Conservation (phyloP, 441 rosid species). For the Mallotus repandus region DNA sequence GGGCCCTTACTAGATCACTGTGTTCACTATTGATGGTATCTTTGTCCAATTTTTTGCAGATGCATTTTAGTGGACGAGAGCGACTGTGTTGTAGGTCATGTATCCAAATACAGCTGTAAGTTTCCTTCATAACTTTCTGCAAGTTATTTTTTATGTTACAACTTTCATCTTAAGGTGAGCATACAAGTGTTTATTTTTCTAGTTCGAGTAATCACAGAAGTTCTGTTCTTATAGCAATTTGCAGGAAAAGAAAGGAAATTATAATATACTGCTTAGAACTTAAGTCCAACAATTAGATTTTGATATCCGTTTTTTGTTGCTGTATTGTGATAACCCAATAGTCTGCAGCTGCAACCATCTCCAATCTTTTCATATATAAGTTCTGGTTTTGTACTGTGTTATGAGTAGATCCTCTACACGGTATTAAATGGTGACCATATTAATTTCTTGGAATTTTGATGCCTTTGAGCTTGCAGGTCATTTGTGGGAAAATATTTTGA, state of each 20-base stretch:
- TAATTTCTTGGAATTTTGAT: background rate
- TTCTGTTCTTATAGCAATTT: background rate
- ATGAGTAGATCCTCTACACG: background rate
- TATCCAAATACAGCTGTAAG: constrained; percentile 86
- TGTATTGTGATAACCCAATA: background rate
- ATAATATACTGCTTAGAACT: background rate
- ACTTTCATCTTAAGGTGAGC: background rate
- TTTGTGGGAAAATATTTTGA: constrained; percentile 92
- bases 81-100: constrained; percentile 84
- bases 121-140: background rate
- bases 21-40: background rate
- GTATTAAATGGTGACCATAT: background rate
- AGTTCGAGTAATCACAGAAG: background rate
- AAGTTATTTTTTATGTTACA: background rate
- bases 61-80: constrained; percentile 95
- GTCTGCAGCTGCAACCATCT: no score
- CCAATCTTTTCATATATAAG: no score
- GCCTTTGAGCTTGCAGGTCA: constrained; percentile 62
- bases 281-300: no score
- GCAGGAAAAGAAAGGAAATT: background rate
- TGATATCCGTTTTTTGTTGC: background rate
- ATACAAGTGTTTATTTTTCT: background rate
- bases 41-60: constrained; percentile 42
- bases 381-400: no score
- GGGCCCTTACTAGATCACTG: no score